Evolutionary conservation across 352 stramenopile species (phyloP), one percentile per base, ranked within the genome.

Genomic region (Saprolegnia parasitica): DNA sequence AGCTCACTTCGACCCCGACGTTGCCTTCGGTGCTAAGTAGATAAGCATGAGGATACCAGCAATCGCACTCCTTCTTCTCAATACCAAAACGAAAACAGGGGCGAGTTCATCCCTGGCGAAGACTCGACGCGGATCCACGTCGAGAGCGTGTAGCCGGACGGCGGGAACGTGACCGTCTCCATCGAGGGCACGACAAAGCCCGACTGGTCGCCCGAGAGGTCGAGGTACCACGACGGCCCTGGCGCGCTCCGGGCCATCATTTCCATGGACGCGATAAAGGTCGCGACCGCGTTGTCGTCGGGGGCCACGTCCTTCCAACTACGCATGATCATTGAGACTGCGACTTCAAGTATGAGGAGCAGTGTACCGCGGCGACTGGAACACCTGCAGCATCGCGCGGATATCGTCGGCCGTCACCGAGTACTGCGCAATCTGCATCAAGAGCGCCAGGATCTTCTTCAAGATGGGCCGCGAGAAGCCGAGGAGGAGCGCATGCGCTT

Each of bases 161-260:
- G 86, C 5, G 86, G 86, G 57, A 94, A 94, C 18, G 54, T 5
- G 13, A 70, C 26, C 0, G 78, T 74, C 47, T 90, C 84, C 21
- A 92, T 71, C 32, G 88, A 78, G 0, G 84, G 83, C 57, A 94
- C 67, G 1, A 91, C 66, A 0, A 94, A 74, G 0, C 86, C 86
- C 20, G 86, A 94, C 46, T 80, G 88, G 45, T 92, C 81, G 58
- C 84, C 86, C 42, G 82, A 92, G 1, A 94, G 73, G 49, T 94
- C 86, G 54, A 94, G 91, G 71, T 90, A 94, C n/a, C 81, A 89
- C 24, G 82, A 79, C 8, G 86, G 86, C 0, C 86, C 86, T 42
- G 91, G 90, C 68, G 84, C 90, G 56, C 91, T 85, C 32, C 86
- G 80, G 40, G 86, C 86, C 58, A 94, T 91, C 83, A 94, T 90